Conservation (phyloP, 75 land plant genomes). For the Gnetum montanum region DNA sequence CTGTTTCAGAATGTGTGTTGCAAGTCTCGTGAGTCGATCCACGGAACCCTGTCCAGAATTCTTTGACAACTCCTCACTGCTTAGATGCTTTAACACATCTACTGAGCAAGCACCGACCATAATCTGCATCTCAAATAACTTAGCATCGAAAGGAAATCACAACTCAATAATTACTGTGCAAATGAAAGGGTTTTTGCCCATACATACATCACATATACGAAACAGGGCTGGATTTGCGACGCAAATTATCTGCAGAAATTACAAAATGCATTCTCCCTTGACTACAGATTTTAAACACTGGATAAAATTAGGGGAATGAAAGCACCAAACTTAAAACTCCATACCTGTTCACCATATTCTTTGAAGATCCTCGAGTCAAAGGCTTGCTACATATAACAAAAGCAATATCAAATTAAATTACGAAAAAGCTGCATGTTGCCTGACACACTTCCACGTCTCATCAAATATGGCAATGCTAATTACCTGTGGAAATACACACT, state of each 20-base stretch:
- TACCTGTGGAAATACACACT: neutral
- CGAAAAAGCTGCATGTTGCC: no score
- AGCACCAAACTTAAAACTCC: no score
- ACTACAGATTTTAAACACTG: no score
- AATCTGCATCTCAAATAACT: conserved; percentile 55
- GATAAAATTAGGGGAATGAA: no score
- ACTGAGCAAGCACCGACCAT: conserved; percentile 64
- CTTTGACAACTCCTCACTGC: conserved; percentile 73
- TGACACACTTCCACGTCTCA: no score
- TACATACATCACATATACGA: conserved; percentile 52
- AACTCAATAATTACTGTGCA: no score
- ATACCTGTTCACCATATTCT: conserved; percentile 62
- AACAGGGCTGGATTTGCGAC: conserved; percentile 61
- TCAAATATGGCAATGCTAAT: neutral
- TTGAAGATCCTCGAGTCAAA: conserved; percentile 37
- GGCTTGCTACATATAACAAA: conserved; percentile 67
- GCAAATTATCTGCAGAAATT: conserved; percentile 43
- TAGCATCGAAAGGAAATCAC: no score
- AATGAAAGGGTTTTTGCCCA: neutral
- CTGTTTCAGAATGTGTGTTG: conserved; percentile 67
- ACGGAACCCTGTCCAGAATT: conserved; percentile 37
- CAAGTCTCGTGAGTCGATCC: conserved; percentile 67
- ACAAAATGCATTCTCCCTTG: no score
- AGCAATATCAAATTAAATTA: no score
- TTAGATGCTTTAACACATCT: conserved; percentile 80